Conservation (phyloP, 2,329 filamentous ascomycete genomes). For the Ophiostoma ulmi region DNA sequence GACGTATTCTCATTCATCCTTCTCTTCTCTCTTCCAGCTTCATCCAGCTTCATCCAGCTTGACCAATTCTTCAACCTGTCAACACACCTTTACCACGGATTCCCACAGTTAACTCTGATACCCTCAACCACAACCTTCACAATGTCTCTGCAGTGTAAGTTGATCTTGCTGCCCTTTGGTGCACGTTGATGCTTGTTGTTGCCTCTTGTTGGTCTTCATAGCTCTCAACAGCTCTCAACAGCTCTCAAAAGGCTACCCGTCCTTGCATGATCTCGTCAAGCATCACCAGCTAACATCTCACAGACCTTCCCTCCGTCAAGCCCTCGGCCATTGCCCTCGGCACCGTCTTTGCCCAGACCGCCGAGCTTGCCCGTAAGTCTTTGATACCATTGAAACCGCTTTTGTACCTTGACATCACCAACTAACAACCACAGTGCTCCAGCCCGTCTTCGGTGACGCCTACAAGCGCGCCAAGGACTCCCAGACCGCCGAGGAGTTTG, state of each 20-base stretch:
- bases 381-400: too few relatives aligned
- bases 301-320: constrained; percentile 73
- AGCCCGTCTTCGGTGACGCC: constrained; percentile 86
- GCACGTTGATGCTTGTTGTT: too few relatives aligned
- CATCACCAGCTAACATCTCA: constrained; percentile 11
- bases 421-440: constrained; percentile 53
- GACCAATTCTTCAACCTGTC: not conserved
- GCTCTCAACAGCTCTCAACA: too few relatives aligned
- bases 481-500: constrained; percentile 95
- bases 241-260: too few relatives aligned
- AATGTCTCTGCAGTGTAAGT: constrained; percentile 59
- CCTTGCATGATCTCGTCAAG: not conserved
- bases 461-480: constrained; percentile 87
- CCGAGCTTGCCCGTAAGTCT: constrained; percentile 63
- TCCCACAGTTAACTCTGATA: not conserved
- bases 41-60: not conserved
- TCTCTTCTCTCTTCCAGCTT: not conserved
- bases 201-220: too few relatives aligned
- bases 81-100: not conserved
- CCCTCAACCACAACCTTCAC: constrained; percentile 30
- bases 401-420: too few relatives aligned
- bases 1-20: constrained; percentile 13
- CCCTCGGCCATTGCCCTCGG: constrained; percentile 95
- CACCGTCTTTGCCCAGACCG: constrained; percentile 89
- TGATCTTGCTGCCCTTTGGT: not conserved